These are phyloP conservation scores for Boletus hoseneyae DNA, from an alignment of 1,284 basidiomycete genomes.

Conservation along the genomic window DNA sequence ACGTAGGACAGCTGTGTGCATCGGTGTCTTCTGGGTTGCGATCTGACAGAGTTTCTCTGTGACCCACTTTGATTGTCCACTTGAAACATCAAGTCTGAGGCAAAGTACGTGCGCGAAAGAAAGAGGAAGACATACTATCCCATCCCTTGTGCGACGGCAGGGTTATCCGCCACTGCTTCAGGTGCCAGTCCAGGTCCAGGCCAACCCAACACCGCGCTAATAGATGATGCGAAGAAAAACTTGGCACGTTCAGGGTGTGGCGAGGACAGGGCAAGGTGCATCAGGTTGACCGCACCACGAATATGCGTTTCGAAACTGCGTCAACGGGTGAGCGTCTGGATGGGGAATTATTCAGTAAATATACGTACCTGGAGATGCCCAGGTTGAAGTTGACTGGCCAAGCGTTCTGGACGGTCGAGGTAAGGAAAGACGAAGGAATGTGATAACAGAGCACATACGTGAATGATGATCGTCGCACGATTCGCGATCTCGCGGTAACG, in stretches of 20 bases:
- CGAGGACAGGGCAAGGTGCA: constrained; percentile 49
- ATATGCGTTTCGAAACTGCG: constrained; percentile 35
- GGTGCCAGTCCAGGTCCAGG: constrained; percentile 26
- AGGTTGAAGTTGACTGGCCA: constrained; percentile 41
- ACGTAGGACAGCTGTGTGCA: constrained; percentile 41
- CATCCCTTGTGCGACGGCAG: constrained; percentile 41
- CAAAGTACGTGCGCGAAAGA: not conserved
- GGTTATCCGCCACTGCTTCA: constrained; percentile 38
- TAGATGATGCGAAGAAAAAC: constrained; percentile 59
- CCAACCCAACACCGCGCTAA: constrained; percentile 40
- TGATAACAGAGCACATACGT: constrained; percentile 34
- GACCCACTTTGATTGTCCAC: constrained; percentile 51
- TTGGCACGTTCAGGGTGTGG: constrained; percentile 34
- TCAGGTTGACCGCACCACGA: constrained; percentile 35
- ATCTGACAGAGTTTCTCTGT: constrained; percentile 53
- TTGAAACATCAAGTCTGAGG: not conserved
- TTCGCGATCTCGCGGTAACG: constrained; percentile 38
- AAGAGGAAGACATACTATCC: constrained; percentile 47
- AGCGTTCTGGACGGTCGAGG: constrained; percentile 34
- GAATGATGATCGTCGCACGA: constrained; percentile 45
- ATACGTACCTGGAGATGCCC: constrained; percentile 32
- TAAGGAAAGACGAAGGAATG: constrained; percentile 9
- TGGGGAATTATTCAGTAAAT: not conserved
- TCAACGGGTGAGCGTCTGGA: not conserved
- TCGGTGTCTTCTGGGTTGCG: constrained; percentile 31